These are phyloP conservation scores for Paracoccidioides lutzii DNA, from an alignment of 2,329 filamentous ascomycete species.

Conservation along the genomic window DNA sequence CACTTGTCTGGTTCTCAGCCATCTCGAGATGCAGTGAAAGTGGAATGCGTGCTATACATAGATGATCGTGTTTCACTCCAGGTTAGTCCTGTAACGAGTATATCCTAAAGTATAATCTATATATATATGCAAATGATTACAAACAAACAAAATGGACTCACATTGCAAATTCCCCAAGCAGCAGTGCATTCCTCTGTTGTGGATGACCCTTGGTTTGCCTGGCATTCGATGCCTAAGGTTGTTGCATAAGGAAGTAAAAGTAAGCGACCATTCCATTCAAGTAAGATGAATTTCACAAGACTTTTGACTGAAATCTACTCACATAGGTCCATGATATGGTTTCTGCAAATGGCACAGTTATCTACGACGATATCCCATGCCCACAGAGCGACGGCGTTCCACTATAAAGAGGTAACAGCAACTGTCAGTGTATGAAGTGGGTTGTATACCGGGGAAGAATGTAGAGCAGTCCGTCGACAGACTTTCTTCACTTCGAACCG, in stretches of 20 bases:
- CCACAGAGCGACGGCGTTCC: slow-evolving; percentile 97
- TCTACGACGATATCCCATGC: slow-evolving; percentile 99
- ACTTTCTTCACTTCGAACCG: slow-evolving; percentile 99
- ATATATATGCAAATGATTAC: neutral
- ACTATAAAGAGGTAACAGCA: slow-evolving; percentile 42
- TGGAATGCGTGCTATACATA: slow-evolving; percentile 80
- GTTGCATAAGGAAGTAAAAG: neutral
- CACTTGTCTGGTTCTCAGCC: slow-evolving; percentile 98
- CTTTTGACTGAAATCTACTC: slow-evolving; percentile 22
- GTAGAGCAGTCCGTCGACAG: slow-evolving; percentile 7
- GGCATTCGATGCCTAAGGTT: slow-evolving; percentile 75
- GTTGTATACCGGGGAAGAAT: neutral
- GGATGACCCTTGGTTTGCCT: slow-evolving; percentile 94
- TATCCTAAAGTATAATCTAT: neutral
- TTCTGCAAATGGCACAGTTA: slow-evolving; percentile 98
- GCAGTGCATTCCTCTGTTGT: slow-evolving; percentile 98
- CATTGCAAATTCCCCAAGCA: slow-evolving; percentile 98
- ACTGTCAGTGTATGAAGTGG: neutral
- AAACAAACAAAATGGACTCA: slow-evolving; percentile 37
- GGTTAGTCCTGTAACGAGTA: slow-evolving; percentile 2
- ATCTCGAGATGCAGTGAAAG: slow-evolving; percentile 98
- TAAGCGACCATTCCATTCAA: no score
- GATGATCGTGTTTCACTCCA: neutral
- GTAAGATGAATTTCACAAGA: no score
- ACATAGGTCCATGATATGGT: slow-evolving; percentile 99